A percentile compares a stretch with the other conserved stretches of the same genome.
Evolutionary conservation across 2,329 filamentous ascomycete genomes (phyloP).

Genomic region (Hypoxylon sp.): DNA sequence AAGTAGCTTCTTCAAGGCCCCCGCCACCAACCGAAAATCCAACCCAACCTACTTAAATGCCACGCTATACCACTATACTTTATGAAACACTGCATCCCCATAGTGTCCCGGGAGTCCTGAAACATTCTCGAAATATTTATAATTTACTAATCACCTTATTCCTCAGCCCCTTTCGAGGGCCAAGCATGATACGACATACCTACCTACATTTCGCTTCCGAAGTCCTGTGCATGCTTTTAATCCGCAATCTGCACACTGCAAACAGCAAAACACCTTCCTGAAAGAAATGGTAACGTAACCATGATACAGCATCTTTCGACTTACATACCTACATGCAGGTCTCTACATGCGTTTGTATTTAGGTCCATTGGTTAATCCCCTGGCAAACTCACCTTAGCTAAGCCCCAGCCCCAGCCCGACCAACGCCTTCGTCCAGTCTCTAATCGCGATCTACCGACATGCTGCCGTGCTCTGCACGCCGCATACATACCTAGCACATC

Average conservation of each 20-base stretch:
- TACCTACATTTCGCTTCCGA: neutral
- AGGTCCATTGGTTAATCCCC: neutral
- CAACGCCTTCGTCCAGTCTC: neutral
- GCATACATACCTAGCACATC: neutral
- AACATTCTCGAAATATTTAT: conserved; percentile 3
- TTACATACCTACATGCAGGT: neutral
- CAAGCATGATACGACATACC: neutral
- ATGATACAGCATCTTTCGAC: neutral
- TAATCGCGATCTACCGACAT: neutral
- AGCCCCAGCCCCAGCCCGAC: neutral
- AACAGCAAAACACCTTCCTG: neutral
- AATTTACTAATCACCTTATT: conserved; percentile 5
- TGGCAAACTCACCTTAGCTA: neutral
- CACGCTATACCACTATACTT: neutral
- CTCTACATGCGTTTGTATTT: too few relatives aligned
- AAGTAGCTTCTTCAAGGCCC: neutral
- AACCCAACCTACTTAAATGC: too few relatives aligned
- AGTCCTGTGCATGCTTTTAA: neutral
- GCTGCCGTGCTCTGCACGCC: neutral
- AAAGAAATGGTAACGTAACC: neutral
- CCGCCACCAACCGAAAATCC: neutral
- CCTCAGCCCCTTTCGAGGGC: neutral
- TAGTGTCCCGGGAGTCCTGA: neutral
- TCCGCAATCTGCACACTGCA: neutral
- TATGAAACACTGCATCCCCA: neutral